These are phyloP conservation scores for Eucalyptus lansdowneana DNA, from an alignment of 345 rosid genomes.

Conservation along the genomic window DNA sequence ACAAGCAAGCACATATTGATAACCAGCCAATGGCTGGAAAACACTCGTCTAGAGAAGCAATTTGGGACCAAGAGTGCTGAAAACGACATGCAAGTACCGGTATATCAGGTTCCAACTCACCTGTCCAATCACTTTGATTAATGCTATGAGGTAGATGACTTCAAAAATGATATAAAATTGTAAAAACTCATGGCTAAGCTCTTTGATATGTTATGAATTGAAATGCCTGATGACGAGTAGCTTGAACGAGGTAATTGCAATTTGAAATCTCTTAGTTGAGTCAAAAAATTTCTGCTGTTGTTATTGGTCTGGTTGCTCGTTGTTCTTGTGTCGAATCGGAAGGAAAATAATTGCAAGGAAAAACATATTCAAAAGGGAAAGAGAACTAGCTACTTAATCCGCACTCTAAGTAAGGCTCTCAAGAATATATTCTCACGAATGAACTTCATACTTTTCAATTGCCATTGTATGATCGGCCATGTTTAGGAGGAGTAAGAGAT, in stretches of 20 bases:
- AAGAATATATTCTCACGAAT: too few relatives aligned
- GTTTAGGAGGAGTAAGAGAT: too few relatives aligned
- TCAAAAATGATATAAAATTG: not conserved
- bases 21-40: not conserved
- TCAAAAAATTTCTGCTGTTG: accelerated
- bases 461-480: too few relatives aligned
- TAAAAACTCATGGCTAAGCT: too few relatives aligned
- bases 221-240: too few relatives aligned
- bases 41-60: not conserved
- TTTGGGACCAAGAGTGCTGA: accelerated
- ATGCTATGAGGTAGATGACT: not conserved
- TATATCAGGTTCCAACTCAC: not conserved
- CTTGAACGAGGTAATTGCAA: not conserved
- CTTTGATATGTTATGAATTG: too few relatives aligned
- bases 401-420: not conserved
- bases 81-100: accelerated
- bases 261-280: not conserved
- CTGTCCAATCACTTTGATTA: not conserved
- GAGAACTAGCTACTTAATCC: not conserved
- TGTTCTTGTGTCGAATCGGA: accelerated
- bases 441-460: too few relatives aligned
- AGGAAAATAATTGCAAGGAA: not conserved
- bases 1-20: not conserved
- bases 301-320: accelerated
- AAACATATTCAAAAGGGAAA: not conserved